Evolutionary conservation across 371 early-diverging fungal genomes (phyloP), one percentile per base, ranked within the genome.

Genomic region (Coemansia sp.): DNA sequence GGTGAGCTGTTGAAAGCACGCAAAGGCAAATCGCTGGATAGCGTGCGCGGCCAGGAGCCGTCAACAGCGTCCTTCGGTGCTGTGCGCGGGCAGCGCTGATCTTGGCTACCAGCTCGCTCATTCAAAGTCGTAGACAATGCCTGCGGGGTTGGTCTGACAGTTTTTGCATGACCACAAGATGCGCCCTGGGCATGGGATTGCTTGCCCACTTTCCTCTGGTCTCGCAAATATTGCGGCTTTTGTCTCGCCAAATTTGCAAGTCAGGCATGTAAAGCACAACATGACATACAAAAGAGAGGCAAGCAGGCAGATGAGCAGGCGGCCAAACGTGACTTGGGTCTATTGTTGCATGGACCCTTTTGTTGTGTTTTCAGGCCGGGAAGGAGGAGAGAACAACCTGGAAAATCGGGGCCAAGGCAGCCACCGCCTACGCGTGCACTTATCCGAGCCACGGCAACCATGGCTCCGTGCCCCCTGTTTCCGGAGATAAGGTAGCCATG

Each of bases 81-180:
- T 5, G 16, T 45, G 16, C 16, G 16, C 16, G 16, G 8, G 47
- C 16, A 8, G 47, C 3, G 16, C 8, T 45, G 16, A 10, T 45
- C 47, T 16, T 16, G 47, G 47, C 16, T 16, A 20, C 16, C 16
- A 16, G 16, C 14, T 45, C 47, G 8, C 16, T 45, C 16, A 47
- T 47, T 16, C 7, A 47, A 47, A 47, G 10, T 9, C 47, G 20
- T 10, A 20, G 20, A 47, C 16, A 47, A 47, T 47, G 47, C 26
- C 5, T 9, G 20, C 47, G 47, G 47, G 20, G 16, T 47, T 47
- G 47, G 47, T 47, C 16, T 47, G 47, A 20, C 47, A 47, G 47
- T 26, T 26, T 47, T 47, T 47, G 47, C 47, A 47, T 47, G n/a
- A 20, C 8, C 47, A 47, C 47, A 47, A 47, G 47, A 47, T n/a